Base-by-base conservation (phyloP, 176 grass and related monocot genomes). In the Phoenix roebelenii region DNA sequence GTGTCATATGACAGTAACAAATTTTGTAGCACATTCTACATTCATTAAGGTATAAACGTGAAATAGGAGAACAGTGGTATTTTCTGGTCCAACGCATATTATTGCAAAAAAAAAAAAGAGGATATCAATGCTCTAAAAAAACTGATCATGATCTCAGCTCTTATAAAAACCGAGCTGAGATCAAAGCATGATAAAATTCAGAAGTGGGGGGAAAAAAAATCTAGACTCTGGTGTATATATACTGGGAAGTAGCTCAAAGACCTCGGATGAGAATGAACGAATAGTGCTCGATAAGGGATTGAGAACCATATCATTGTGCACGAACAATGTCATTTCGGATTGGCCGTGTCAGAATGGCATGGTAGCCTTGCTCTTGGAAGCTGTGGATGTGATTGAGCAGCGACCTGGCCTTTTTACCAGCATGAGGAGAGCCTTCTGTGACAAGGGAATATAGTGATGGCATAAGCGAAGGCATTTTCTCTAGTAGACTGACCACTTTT, bases 371-470 rank as follows among this genome's bases (percentile, higher is more conserved):
- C 23, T 85, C 78, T 54, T 74, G 70, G 50, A 67, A 66, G 12
- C 23, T 63, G 68, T 91, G 87, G 50, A 97, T 91, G 57, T 74
- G 84, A 29, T 88, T 84, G 52, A 97, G 63, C 15, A 97, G 54
- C 72, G 62, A 88, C 62, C 78, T 72, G 2, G 93, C 87, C 35
- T 70, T 91, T 76, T 70, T 91, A 3, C 66, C 50, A 0, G 63
- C 87, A 25, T 55, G 54, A 18, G 80, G 35, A 2, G 66, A 65
- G 6, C 93, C 84, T 16, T 88, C 84, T 17, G 63, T 66, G 54
- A 80, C 69, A 23, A 91, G 69, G 54, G 70, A 72, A 65, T 97
- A 97, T 23, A 97, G 66, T 7, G 77, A 70, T 3, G 75, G 68
- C 92, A 88, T 88, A 1, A 97, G 68, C 25, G 14, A 50, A 1